Base-by-base conservation (phyloP, 1,284 basidiomycete genomes). In the Ceratobasidium sp. region DNA sequence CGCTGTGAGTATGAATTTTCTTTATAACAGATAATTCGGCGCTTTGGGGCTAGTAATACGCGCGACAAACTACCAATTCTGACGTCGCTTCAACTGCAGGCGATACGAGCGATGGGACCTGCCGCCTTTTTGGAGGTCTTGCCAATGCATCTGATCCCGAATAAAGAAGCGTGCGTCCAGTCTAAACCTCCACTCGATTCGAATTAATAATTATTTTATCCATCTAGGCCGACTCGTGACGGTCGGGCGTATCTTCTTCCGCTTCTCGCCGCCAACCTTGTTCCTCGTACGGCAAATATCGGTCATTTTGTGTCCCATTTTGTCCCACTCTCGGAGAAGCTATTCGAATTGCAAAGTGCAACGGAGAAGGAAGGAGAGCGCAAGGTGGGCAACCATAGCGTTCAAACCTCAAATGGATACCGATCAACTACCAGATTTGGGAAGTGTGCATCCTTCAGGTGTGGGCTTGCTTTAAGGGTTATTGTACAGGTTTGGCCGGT, bases 321-420 rank as follows among this genome's bases (percentile, higher is more conserved):
- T 80, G 93, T 99, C 8, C 96, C 98, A 17, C 86, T 99, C 49
- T 98, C 95, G 52, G 97, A 98, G 83, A 89, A 91, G 52, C 92
- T 99, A 88, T 99, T 99, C 82, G 90, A 95, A 80, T 85, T 95
- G 66, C 92, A 97, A 83, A 89, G 91, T 83, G 49, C 88, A 5
- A 92, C 94, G 0, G 92, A 94, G 78, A 85, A 87, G 3, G 91
- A 90, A 64, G 90, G 89, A 15, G 87, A 87, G 64, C 90, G 95
- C 6, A 96, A 99, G 84, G 94, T 93, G 22, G 99, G 84, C 91
- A 98, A 62, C 98, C 29, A 17, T 95, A 93, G 91, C 80, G 95
- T 97, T 11, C 88, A 99, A 44, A 91, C 98, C 51, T 43, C 97
- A 99, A 84, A 90, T 98, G 64, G 99, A 97, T 97, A 88, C 90